Evolutionary conservation across 257 asterid genomes (phyloP).

Genomic region (Prunella vulgaris): DNA sequence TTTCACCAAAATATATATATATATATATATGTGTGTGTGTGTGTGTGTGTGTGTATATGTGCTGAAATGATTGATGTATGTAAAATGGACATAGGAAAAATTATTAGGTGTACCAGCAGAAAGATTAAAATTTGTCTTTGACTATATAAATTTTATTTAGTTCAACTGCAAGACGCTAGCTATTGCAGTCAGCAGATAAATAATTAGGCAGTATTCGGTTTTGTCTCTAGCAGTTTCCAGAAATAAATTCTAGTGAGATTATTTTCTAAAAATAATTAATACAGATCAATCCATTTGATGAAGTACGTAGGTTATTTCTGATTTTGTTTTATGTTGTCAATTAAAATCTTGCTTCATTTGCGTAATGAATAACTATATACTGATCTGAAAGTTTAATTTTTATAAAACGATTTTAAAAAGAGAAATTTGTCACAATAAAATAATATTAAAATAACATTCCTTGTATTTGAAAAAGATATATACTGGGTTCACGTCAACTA

Average conservation of each 20-base stretch:
- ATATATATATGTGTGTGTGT: too few species aligned
- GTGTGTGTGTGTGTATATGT: too few species aligned
- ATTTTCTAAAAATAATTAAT: too few species aligned
- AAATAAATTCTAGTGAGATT: too few species aligned
- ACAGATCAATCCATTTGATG: too few species aligned
- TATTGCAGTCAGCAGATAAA: not conserved
- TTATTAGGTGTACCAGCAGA: slow-evolving; percentile 10
- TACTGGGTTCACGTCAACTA: too few species aligned
- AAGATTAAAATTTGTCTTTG: not conserved
- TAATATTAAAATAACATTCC: not conserved
- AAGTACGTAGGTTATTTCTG: too few species aligned
- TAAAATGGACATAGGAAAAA: not conserved
- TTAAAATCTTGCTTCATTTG: too few species aligned
- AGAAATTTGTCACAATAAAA: not conserved
- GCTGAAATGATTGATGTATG: too few species aligned
- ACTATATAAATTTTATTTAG: not conserved
- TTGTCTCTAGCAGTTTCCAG: not conserved
- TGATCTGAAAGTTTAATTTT: not conserved
- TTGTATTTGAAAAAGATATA: not conserved
- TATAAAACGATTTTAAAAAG: not conserved
- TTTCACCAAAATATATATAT: too few species aligned
- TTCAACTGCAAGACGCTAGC: not conserved
- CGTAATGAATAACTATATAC: too few species aligned
- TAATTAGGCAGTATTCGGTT: not conserved
- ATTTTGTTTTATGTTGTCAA: too few species aligned